These are phyloP conservation scores for Pleurotus tuoliensis DNA, from an alignment of 768 basidiomycete genomes.

Conservation along the genomic window DNA sequence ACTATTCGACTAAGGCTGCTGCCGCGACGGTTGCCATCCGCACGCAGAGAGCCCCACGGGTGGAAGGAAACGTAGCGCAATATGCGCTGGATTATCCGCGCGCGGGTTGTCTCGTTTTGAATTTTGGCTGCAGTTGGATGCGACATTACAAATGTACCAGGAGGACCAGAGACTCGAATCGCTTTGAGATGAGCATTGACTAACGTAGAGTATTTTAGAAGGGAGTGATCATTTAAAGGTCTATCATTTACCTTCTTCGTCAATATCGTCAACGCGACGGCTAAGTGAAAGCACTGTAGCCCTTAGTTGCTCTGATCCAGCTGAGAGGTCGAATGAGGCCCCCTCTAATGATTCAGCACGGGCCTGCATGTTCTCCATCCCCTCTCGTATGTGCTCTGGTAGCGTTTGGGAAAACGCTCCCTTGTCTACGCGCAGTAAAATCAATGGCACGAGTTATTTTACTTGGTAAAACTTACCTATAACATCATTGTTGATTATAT, in stretches of 20 bases:
- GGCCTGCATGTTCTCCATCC: conserved; percentile 27
- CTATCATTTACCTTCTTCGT: conserved; percentile 36
- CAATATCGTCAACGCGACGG: conserved; percentile 32
- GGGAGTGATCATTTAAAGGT: neutral
- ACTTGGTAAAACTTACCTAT: neutral
- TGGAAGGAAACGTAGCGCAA: conserved; percentile 69
- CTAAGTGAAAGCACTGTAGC: conserved; percentile 32
- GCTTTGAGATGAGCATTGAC: conserved; percentile 39
- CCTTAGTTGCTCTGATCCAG: conserved; percentile 33
- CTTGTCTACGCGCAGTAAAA: conserved; percentile 8
- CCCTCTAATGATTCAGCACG: conserved; percentile 25
- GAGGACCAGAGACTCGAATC: conserved; percentile 38
- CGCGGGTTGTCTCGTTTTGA: conserved; percentile 30
- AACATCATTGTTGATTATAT: conserved; percentile 26
- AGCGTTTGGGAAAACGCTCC: neutral
- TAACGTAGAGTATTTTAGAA: conserved; percentile 18
- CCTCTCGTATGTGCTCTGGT: conserved; percentile 21
- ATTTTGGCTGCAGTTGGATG: conserved; percentile 27
- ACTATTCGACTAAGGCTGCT: conserved; percentile 45
- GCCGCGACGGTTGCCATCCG: conserved; percentile 55
- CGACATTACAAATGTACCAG: conserved; percentile 48
- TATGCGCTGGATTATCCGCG: conserved; percentile 46
- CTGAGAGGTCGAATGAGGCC: conserved; percentile 19
- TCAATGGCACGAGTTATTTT: neutral
- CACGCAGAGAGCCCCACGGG: conserved; percentile 70